These are phyloP conservation scores for Penicillium aurantiogriseum DNA, from an alignment of 2,329 filamentous ascomycete species.

Conservation along the genomic window DNA sequence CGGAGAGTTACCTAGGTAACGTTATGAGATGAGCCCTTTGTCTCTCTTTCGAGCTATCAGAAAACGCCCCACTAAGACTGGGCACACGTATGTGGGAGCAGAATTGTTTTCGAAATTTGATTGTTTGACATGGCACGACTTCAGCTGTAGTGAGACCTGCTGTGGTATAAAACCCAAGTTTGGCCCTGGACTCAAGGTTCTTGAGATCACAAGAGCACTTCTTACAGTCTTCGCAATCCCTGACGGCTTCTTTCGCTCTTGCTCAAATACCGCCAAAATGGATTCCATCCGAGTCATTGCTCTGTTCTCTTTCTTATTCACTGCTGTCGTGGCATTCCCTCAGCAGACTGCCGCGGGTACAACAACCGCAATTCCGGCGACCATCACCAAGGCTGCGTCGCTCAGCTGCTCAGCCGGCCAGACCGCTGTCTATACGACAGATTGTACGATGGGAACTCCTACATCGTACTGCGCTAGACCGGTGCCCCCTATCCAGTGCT, in stretches of 20 bases:
- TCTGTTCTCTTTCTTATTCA: not conserved
- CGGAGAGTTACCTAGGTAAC: not conserved
- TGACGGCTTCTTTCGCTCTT: not conserved
- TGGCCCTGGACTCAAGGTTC: not conserved
- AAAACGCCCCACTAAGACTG: not conserved
- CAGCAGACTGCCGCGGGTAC: not conserved
- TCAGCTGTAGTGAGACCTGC: not conserved
- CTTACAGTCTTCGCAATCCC: not conserved
- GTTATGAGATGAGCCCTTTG: not conserved
- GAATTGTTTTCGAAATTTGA: not conserved
- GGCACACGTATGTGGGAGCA: not conserved
- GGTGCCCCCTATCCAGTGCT: constrained; percentile 19
- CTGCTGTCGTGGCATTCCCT: constrained; percentile 10
- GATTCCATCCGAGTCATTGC: too few relatives aligned
- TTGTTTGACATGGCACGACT: not conserved
- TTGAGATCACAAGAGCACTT: not conserved
- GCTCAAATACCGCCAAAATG: not conserved
- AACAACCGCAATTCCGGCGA: not conserved
- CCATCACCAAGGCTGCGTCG: constrained; percentile 5
- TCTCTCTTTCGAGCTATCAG: not conserved
- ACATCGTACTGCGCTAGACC: constrained; percentile 24
- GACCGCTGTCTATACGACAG: constrained; percentile 24
- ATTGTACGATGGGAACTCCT: constrained; percentile 27
- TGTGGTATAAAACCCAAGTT: not conserved
- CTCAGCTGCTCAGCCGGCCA: constrained; percentile 23